Percentiles rank a stretch among this genome's conserved stretches.
These are phyloP conservation scores for Exserohilum turcica DNA, from an alignment of 2,329 filamentous ascomycete genomes.

Conservation along the genomic window DNA sequence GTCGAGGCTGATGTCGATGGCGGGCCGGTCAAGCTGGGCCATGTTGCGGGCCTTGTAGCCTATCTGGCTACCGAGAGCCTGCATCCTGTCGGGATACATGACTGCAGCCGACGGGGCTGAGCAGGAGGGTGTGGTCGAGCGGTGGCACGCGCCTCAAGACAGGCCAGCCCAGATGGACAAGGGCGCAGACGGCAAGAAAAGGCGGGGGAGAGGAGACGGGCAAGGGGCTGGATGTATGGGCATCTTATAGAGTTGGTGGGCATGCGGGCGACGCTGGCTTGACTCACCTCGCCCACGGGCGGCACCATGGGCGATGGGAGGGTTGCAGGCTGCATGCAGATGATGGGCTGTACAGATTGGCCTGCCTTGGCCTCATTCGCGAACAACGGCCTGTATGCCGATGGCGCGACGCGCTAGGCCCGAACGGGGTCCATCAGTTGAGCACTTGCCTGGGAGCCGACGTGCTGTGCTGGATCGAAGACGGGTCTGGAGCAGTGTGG, in stretches of 20 bases:
- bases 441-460: conserved; percentile 2
- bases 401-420: conserved; percentile 12
- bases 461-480: neutral
- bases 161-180: conserved; percentile 11
- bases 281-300: conserved; percentile 29
- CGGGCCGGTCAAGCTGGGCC: conserved; percentile 44
- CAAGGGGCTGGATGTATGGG: conserved; percentile 7
- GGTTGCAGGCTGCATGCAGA: conserved; percentile 22
- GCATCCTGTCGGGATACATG: conserved; percentile 35
- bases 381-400: conserved; percentile 16
- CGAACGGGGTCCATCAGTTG: neutral
- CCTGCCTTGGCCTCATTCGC: conserved; percentile 22
- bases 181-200: conserved; percentile 13
- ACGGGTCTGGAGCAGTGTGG: conserved; percentile 12
- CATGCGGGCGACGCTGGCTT: conserved; percentile 11
- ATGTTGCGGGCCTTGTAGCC: conserved; percentile 44
- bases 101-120: conserved; percentile 20
- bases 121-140: conserved; percentile 28
- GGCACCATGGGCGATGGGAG: conserved; percentile 12
- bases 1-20: conserved; percentile 51
- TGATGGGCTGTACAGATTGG: conserved; percentile 15
- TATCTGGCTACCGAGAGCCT: conserved; percentile 40
- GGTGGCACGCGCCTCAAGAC: conserved; percentile 16
- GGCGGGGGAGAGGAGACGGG: conserved; percentile 17
- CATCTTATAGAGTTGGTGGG: conserved; percentile 26